Base-by-base conservation (phyloP, 164 flowering plant genomes). In the Houttuynia cordata region DNA sequence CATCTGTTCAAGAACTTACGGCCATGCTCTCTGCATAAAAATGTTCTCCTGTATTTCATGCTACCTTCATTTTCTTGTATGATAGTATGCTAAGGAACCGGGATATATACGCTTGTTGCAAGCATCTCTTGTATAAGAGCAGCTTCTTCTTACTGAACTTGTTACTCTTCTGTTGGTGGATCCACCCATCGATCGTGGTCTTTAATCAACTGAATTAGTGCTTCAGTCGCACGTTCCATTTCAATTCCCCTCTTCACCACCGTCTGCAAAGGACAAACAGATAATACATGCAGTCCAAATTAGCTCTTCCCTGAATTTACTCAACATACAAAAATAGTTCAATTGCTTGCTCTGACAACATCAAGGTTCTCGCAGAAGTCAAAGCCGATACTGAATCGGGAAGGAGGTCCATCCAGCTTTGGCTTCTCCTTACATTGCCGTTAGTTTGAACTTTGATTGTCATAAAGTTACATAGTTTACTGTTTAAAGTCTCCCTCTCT, bases 141-240 rank as follows among this genome's bases (percentile, higher is more conserved):
- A 17, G 24, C 25, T 39, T 23, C 41, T 17, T 13, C 54, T 19
- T 12, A 17, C 7, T 17, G 2, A 45, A 14, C 14, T 45, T 45
- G 14, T 77, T 73, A 81, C 73, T 87, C 96, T 61, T 89, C 96
- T 0, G 75, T 62, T 0, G 93, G 91, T 42, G 97, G 97, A 23
- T 92, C 98, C 39, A 86, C 96, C 97, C 98, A 92, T 5, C 98
- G 96, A 45, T 87, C 97, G 45, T 92, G 83, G 40, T 92, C 98
- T 75, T 92, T 92, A 47, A 92, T 92, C 37, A 89, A 81, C 71
- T 92, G 83, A 71, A 92, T 87, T 75, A 92, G 71, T 17, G 98
- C 98, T 72, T 92, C 91, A 0, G 98, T 92, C 24, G 98, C 98
- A 23, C 66, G 70, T 62, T 78, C 94, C 98, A 89, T 89, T 17